These are phyloP conservation scores for Bruguiera hainesii DNA, from an alignment of 441 rosid genomes.

Conservation along the genomic window DNA sequence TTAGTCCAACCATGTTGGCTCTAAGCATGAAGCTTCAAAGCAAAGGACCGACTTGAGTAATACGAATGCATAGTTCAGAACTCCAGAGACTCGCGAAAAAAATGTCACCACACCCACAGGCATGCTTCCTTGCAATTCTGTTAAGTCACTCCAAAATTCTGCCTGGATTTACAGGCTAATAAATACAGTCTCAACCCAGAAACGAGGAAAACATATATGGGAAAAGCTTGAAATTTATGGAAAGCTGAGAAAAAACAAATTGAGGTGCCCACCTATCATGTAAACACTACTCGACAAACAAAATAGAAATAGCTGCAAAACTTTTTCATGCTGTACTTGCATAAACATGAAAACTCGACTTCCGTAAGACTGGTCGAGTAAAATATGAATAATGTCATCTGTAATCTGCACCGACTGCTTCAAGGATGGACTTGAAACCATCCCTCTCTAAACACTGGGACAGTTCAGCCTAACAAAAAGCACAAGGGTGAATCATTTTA, in stretches of 20 bases:
- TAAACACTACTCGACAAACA: not conserved
- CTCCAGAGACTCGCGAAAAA: too few species aligned
- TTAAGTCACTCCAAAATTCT: not conserved
- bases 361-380: not conserved
- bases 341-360: not conserved
- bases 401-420: conserved; percentile 92
- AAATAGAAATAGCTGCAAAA: not conserved
- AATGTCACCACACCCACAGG: too few species aligned
- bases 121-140: not conserved
- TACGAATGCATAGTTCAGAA: too few species aligned
- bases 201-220: not conserved
- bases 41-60: too few species aligned
- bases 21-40: too few species aligned
- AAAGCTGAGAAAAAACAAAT: not conserved
- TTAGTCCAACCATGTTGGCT: too few species aligned
- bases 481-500: not conserved
- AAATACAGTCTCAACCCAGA: not conserved
- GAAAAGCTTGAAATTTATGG: not conserved
- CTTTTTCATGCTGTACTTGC: conserved; percentile 3
- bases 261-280: not conserved
- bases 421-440: conserved; percentile 76
- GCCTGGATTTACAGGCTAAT: not conserved
- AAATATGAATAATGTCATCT: conserved; percentile 26
- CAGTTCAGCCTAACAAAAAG: conserved; percentile 57
- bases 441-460: conserved; percentile 85